A percentile compares a stretch with the other conserved stretches of the same genome.
Conservation (phyloP, 371 early-diverging fungal genomes). For the Mortierella sp. region DNA sequence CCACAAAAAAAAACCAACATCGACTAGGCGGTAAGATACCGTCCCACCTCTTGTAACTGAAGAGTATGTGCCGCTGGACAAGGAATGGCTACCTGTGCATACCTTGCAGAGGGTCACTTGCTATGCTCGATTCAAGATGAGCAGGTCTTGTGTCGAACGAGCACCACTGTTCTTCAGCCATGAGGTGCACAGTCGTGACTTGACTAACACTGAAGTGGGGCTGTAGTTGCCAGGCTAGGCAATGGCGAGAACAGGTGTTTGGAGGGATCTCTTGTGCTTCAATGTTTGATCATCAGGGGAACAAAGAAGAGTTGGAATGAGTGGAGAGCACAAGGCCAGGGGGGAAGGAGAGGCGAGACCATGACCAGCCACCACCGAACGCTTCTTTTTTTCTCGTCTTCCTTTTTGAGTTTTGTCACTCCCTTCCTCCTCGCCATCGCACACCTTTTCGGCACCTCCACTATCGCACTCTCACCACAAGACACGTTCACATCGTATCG, state of each 20-base stretch:
- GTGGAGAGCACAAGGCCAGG: slow-evolving; percentile 6
- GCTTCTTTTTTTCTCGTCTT: too few relatives aligned
- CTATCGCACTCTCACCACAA: not conserved
- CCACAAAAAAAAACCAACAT: too few relatives aligned
- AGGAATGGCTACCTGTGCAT: slow-evolving; percentile 65
- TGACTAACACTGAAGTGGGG: slow-evolving; percentile 39
- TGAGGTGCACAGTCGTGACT: slow-evolving; percentile 23
- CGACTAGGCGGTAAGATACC: too few relatives aligned
- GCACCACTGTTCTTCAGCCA: not conserved
- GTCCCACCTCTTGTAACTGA: too few relatives aligned
- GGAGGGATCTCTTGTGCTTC: slow-evolving; percentile 36
- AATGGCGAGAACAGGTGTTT: slow-evolving; percentile 28
- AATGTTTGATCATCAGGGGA: slow-evolving; percentile 33
- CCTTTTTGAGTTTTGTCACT: too few relatives aligned
- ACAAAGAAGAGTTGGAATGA: slow-evolving; percentile 4
- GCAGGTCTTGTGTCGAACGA: slow-evolving; percentile 9
- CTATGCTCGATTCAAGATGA: too few relatives aligned
- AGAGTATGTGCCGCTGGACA: too few relatives aligned
- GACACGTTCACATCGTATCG: not conserved
- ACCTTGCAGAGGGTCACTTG: slow-evolving; percentile 66
- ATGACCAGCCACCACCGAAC: too few relatives aligned
- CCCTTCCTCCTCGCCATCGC: not conserved
- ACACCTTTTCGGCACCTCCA: not conserved
- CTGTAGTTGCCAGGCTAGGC: slow-evolving; percentile 46
- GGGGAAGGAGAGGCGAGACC: too few relatives aligned